Evolutionary conservation across 139 green algal genomes (phyloP), one percentile per base, ranked within the genome.

Genomic region (Chlorella sorokiniana): DNA sequence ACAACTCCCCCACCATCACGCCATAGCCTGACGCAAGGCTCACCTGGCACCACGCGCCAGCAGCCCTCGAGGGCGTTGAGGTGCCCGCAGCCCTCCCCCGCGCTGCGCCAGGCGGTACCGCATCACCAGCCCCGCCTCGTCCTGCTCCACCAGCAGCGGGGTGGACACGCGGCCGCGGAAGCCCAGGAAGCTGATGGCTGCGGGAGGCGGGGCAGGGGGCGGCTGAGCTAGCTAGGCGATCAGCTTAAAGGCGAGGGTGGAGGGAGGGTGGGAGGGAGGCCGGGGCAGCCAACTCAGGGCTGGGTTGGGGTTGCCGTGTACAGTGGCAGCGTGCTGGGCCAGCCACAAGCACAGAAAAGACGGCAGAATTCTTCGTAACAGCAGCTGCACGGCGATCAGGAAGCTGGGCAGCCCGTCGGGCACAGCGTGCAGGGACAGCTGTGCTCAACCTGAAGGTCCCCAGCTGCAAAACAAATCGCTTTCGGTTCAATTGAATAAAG

Each of bases 161-260:
- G 73, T 79, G 11, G 20, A 4, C 35, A 79, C 73, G 35, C 38
- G 10, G 73, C 73, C 73, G 25, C 25, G 54, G 73, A 69, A 79
- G 18, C 59, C 63, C 37, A 79, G 37, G 54, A 79, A 65, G 18
- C 25, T 35, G 48, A 44, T 45, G 33, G 48, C 71, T 78, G 71
- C 45, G 3, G 0, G 14, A 3, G 5, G 20, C 29, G n/a, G 16
- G 4, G 40, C 35, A 27, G 51, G 37, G 40, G 64, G 64, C 20
- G 37, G 8, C 25, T n/a, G 61, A 16, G 14, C n/a, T 41, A 23
- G n/a, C 52, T 31, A 23, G 52, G 52, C 25, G 52, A 23, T 20
- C 22, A 27, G 52, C 25, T 61, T 61, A 23, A n/a, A 23, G 4
- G 52, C 27, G 52, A 37, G 25, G 2, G 59, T 33, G 59, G 10